Evolutionary conservation across 2,329 filamentous ascomycete species (phyloP).

Genomic region (Ramichloridium luteum): DNA sequence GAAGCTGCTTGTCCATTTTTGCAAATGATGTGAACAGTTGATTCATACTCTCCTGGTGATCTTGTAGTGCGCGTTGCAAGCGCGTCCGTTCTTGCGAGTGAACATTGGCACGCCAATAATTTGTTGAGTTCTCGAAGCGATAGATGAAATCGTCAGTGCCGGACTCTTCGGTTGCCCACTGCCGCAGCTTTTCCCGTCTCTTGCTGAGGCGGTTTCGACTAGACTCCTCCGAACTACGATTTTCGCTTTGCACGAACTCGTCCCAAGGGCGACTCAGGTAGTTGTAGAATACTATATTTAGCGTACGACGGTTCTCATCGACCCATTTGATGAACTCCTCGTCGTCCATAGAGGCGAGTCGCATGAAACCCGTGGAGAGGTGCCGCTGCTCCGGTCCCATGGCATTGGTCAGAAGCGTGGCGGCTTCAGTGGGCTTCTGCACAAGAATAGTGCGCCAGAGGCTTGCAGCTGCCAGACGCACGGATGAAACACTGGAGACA

Average conservation of each 20-base stretch:
- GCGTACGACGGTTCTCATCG: slow-evolving; percentile 62
- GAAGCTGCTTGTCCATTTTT: slow-evolving; percentile 66
- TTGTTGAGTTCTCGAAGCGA: slow-evolving; percentile 76
- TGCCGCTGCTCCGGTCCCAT: slow-evolving; percentile 58
- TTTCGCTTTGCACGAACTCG: slow-evolving; percentile 71
- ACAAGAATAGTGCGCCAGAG: slow-evolving; percentile 88
- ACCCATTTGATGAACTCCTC: slow-evolving; percentile 81
- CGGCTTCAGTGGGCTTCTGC: slow-evolving; percentile 77
- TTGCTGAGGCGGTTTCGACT: slow-evolving; percentile 58
- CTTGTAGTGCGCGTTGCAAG: slow-evolving; percentile 76
- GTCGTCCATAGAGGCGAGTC: slow-evolving; percentile 77
- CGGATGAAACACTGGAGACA: slow-evolving; percentile 52
- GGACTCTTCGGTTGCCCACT: slow-evolving; percentile 62
- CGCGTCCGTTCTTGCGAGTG: slow-evolving; percentile 86
- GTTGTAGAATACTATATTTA: slow-evolving; percentile 74
- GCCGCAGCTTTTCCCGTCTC: slow-evolving; percentile 68
- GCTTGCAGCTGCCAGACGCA: slow-evolving; percentile 66
- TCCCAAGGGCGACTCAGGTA: slow-evolving; percentile 77
- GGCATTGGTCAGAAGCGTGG: slow-evolving; percentile 58
- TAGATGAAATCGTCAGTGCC: slow-evolving; percentile 59
- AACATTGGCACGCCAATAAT: slow-evolving; percentile 90
- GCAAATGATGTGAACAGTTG: slow-evolving; percentile 66
- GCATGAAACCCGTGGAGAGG: slow-evolving; percentile 65
- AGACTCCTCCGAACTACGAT: slow-evolving; percentile 64
- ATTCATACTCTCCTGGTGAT: slow-evolving; percentile 78